These are phyloP conservation scores for Penicilliopsis zonata DNA, from an alignment of 495 filamentous ascomycete genomes.

Conservation along the genomic window DNA sequence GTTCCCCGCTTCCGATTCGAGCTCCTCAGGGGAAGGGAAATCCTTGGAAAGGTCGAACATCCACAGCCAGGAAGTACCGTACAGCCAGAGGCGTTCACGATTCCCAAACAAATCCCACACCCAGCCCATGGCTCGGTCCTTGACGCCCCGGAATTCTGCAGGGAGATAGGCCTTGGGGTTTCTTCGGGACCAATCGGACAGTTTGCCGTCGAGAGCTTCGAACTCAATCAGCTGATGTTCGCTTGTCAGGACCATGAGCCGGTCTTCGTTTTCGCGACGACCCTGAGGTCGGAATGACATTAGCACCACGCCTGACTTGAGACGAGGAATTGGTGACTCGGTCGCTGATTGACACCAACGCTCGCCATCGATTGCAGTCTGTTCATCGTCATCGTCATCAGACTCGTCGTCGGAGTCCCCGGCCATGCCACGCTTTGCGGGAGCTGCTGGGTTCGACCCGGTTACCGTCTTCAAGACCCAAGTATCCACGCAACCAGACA, in stretches of 20 bases:
- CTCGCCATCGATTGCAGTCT: constrained; percentile 30
- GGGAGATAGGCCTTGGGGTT: constrained; percentile 71
- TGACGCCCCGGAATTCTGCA: constrained; percentile 51
- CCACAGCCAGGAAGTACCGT: constrained; percentile 74
- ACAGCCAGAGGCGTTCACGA: constrained; percentile 68
- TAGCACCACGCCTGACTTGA: constrained; percentile 54
- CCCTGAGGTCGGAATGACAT: constrained; percentile 59
- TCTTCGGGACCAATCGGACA: constrained; percentile 75
- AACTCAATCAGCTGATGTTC: constrained; percentile 67
- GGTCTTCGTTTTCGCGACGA: constrained; percentile 34
- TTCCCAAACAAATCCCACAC: constrained; percentile 61
- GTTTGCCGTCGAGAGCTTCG: constrained; percentile 55
- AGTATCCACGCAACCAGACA: constrained; percentile 77
- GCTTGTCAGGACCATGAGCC: constrained; percentile 63
- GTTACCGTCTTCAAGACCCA: constrained; percentile 57
- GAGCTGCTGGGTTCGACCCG: constrained; percentile 20
- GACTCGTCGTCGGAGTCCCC: constrained; percentile 39
- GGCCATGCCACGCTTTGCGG: constrained; percentile 13
- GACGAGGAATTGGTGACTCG: constrained; percentile 62
- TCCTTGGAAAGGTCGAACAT: constrained; percentile 82
- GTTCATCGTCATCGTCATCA: constrained; percentile 36
- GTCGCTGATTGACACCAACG: constrained; percentile 57
- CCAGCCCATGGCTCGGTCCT: constrained; percentile 69
- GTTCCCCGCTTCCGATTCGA: constrained; percentile 8
- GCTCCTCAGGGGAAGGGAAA: constrained; percentile 34